These are phyloP conservation scores for Dunaliella sp. DNA, from an alignment of 139 green algal genomes.

Conservation along the genomic window DNA sequence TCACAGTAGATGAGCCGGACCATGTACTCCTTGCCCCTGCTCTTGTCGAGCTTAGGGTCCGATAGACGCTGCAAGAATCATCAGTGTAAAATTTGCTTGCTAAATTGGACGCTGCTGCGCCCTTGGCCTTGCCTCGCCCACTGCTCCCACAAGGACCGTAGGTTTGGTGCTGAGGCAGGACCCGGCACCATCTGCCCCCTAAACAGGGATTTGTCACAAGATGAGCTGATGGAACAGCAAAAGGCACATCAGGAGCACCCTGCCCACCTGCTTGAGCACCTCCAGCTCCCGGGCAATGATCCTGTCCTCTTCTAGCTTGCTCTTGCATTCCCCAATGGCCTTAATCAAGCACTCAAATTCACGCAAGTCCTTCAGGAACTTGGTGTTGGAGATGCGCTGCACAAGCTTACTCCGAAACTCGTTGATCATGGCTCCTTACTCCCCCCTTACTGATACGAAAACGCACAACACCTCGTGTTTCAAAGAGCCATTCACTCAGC, in stretches of 20 bases:
- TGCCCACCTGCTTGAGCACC: constrained; percentile 59
- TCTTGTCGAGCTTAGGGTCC: constrained; percentile 75
- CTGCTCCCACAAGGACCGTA: too few species aligned
- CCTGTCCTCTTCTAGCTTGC: constrained; percentile 62
- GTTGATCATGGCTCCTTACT: too few species aligned
- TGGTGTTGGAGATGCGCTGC: neutral
- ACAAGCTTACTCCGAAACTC: neutral
- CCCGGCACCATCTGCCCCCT: too few species aligned
- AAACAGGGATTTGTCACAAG: too few species aligned
- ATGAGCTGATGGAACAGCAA: too few species aligned
- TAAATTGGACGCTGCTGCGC: too few species aligned
- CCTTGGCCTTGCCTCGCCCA: too few species aligned
- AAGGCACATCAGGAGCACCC: too few species aligned
- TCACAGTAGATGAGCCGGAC: constrained; percentile 95
- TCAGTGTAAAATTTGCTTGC: neutral
- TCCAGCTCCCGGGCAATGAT: constrained; percentile 89
- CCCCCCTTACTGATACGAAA: too few species aligned
- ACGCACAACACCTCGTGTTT: too few species aligned
- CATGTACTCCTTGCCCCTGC: constrained; percentile 77
- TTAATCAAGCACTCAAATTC: constrained; percentile 43
- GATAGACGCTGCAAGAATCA: constrained; percentile 39
- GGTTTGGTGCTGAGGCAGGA: too few species aligned
- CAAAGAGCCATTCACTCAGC: too few species aligned
- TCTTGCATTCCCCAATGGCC: constrained; percentile 66
- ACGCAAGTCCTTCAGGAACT: neutral